Conservation (phyloP, 225 moss, liverwort and hornwort species). For the Pleurozium schreberi region DNA sequence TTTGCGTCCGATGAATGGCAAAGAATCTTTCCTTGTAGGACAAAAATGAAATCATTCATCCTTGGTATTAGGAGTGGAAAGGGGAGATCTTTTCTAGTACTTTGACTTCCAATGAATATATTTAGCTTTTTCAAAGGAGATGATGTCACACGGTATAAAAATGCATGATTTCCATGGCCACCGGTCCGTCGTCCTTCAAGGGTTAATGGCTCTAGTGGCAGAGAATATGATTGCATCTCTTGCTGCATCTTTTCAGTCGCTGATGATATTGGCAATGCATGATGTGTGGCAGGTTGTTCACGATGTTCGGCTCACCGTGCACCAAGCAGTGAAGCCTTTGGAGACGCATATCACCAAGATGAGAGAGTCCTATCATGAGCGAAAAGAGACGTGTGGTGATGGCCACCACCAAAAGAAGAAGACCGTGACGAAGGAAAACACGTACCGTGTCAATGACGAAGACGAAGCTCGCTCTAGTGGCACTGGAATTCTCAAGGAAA, state of each 20-base stretch:
- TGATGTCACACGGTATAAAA: no score
- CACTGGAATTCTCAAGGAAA: constrained; percentile 2
- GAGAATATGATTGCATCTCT: not conserved
- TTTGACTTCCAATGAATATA: no score
- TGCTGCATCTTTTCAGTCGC: not conserved
- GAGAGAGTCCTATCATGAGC: constrained; percentile 38
- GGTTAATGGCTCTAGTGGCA: not conserved
- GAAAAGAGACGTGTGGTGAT: constrained; percentile 33
- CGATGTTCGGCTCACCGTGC: constrained; percentile 60
- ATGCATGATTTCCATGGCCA: no score
- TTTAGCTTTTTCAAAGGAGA: no score
- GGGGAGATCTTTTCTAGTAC: no score
- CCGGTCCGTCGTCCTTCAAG: no score
- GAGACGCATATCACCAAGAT: constrained; percentile 55
- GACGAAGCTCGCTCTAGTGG: constrained; percentile 30
- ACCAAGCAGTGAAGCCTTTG: constrained; percentile 71
- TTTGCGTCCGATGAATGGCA: no score
- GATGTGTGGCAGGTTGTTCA: constrained; percentile 50
- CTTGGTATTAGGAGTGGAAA: no score
- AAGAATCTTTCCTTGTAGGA: no score
- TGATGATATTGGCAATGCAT: not conserved
- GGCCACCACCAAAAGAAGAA: constrained; percentile 20
- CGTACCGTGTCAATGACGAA: constrained; percentile 25
- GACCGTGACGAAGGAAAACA: constrained; percentile 20
- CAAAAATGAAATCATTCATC: no score